These are phyloP conservation scores for Dictyostelium citrinum DNA, from an alignment of 78 protist genomes.

Conservation along the genomic window DNA sequence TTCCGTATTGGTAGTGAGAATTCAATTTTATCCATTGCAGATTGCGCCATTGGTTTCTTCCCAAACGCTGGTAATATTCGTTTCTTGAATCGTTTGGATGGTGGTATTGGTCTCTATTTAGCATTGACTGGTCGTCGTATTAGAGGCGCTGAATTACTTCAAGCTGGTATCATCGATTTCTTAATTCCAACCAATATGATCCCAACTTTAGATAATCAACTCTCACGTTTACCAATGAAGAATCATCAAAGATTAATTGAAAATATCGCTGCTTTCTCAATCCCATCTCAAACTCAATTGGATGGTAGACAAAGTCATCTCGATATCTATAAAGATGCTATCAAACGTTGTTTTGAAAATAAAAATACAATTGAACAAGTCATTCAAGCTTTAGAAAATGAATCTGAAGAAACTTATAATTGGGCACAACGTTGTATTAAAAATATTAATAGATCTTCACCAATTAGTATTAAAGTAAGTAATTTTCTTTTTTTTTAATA, in stretches of 20 bases:
- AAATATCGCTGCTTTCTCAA: not conserved
- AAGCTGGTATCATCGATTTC: conserved; percentile 34
- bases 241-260: conserved; percentile 4
- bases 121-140: conserved; percentile 69
- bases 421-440: conserved; percentile 53
- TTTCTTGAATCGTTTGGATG: conserved; percentile 20
- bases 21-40: conserved; percentile 33
- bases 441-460: conserved; percentile 25
- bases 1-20: conserved; percentile 60
- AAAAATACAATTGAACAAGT: conserved; percentile 22
- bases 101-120: conserved; percentile 22
- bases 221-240: not conserved
- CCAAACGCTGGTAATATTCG: conserved; percentile 59
- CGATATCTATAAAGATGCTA: not conserved
- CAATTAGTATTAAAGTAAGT: conserved; percentile 38
- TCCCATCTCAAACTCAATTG: not conserved
- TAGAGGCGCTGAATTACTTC: conserved; percentile 26
- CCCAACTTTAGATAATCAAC: not conserved
- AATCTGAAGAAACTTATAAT: not conserved
- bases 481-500: no score
- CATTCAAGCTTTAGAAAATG: conserved; percentile 1
- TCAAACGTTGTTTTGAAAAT: conserved; percentile 37
- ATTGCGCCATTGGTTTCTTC: conserved; percentile 58
- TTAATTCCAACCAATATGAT: conserved; percentile 5
- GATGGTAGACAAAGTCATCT: not conserved